Evolutionary conservation across 495 filamentous ascomycete species (phyloP), one percentile per base, ranked within the genome.

Genomic region (Lasiosphaeriaceae sp.): DNA sequence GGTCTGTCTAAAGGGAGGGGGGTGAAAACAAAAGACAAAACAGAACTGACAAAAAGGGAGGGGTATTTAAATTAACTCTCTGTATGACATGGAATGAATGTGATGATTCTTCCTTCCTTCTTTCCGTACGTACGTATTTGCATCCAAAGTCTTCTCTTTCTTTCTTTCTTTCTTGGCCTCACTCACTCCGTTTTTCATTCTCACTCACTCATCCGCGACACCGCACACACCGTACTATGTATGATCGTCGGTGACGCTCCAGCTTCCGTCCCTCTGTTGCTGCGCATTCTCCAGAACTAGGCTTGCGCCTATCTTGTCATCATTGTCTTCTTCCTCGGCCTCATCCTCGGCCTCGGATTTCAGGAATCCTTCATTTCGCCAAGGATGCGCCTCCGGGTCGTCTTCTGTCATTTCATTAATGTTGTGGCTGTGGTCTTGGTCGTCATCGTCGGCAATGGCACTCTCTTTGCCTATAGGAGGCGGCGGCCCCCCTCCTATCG

Each of bases 341-440:
- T 50, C 54, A 16, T 46, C 51, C 23, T 26, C 41, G 17, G 23
- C 31, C 11, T 3, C 31, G 16, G 50, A 52, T 46, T 29, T 44
- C 49, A 37, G 37, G 44, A 63, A 54, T 14, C 68, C 68, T 39
- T 71, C 68, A 44, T 71, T 57, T 6, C 64, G 59, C 68, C 68
- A 71, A 0, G 68, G 68, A 55, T 70, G 56, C n/a, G 48, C 52
- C 39, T 63, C 65, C 14, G 64, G 60, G 52, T 69, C 61, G 17
- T 60, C 57, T 14, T 48, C 47, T 45, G n/a, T 41, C 9, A 14
- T 29, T 19, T 41, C 9, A 17, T 41, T 63, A 1, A 67, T 66
- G 51, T 69, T 66, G 47, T 73, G 67, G 1, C 73, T 63, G 11
- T 66, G 55, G 44, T 67, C 43, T 4, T 56, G 41, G 29, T 57